Evolutionary conservation across 306 rosid genomes (phyloP).

Genomic region (Inga leiocalycina): DNA sequence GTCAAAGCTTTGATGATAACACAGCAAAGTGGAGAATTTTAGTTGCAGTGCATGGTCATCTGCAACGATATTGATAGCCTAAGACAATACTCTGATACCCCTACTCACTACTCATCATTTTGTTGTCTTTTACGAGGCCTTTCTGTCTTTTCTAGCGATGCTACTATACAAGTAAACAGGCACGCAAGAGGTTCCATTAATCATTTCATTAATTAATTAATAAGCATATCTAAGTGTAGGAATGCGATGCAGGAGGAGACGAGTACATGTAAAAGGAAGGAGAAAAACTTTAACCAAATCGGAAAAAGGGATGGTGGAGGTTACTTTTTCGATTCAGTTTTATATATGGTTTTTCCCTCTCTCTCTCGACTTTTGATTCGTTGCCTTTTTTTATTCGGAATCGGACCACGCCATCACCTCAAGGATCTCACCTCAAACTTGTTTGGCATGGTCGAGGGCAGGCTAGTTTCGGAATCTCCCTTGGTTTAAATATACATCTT

Average conservation of each 20-base stretch:
- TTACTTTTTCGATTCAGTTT: not conserved
- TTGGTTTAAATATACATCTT: no score
- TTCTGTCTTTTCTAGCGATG: not conserved
- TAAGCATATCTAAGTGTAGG: not conserved
- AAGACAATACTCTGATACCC: not conserved
- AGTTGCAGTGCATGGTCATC: not conserved
- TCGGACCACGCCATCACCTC: no score
- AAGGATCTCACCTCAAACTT: no score
- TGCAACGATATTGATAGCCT: not conserved
- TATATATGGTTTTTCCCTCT: not conserved
- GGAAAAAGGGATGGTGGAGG: not conserved
- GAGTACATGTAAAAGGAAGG: not conserved
- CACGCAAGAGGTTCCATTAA: not conserved
- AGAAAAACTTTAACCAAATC: not conserved
- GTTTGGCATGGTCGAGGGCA: not conserved
- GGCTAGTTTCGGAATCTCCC: not conserved
- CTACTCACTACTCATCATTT: slow-evolving; percentile 15
- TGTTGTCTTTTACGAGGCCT: slow-evolving; percentile 18
- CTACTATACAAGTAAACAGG: not conserved
- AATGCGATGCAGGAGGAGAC: not conserved
- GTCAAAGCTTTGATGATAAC: not conserved
- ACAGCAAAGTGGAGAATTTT: not conserved
- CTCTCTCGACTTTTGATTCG: not conserved
- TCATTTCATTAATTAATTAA: not conserved
- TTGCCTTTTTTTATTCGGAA: not conserved